Percentiles rank a stretch among this genome's conserved stretches.
phyloP scores from a whole-genome alignment of 2,329 filamentous ascomycete species.

The Neurospora crassa region DNA sequence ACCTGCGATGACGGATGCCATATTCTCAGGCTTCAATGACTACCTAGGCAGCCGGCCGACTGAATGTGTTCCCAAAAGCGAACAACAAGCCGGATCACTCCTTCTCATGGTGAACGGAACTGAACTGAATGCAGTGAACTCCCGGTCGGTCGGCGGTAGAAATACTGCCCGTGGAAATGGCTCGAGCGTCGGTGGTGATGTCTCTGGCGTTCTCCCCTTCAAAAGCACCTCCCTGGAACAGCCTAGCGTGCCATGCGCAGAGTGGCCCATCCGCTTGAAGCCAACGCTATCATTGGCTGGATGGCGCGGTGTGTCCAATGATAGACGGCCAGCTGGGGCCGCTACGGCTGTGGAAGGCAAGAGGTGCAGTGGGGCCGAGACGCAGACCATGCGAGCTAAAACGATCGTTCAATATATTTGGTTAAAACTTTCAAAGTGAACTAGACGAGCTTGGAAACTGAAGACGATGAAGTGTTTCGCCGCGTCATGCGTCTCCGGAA shows the following conservation, averaged over 20 bases:
- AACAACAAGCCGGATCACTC: background rate
- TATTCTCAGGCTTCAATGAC: background rate
- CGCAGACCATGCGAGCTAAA: background rate
- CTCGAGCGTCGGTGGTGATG: background rate
- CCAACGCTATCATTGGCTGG: background rate
- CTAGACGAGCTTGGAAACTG: background rate
- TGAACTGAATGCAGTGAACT: background rate
- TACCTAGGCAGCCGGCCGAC: background rate
- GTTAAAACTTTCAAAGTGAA: background rate
- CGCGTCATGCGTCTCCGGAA: background rate
- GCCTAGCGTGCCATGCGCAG: slow-evolving; percentile 20
- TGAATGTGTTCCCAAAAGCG: background rate
- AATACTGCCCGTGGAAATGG: background rate
- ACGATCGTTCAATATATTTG: background rate
- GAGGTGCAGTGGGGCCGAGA: background rate
- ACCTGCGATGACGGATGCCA: background rate
- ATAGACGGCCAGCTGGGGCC: background rate
- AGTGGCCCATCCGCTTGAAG: slow-evolving; percentile 6
- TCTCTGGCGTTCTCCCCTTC: slow-evolving; percentile 6
- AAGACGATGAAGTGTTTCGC: background rate
- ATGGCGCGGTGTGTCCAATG: background rate
- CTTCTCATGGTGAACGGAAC: background rate
- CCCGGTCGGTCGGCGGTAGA: background rate
- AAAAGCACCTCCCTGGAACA: slow-evolving; percentile 24
- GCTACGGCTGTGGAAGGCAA: background rate